Conservation (phyloP, 2,329 filamentous ascomycete genomes). For the Albophoma yamanashiensis region DNA sequence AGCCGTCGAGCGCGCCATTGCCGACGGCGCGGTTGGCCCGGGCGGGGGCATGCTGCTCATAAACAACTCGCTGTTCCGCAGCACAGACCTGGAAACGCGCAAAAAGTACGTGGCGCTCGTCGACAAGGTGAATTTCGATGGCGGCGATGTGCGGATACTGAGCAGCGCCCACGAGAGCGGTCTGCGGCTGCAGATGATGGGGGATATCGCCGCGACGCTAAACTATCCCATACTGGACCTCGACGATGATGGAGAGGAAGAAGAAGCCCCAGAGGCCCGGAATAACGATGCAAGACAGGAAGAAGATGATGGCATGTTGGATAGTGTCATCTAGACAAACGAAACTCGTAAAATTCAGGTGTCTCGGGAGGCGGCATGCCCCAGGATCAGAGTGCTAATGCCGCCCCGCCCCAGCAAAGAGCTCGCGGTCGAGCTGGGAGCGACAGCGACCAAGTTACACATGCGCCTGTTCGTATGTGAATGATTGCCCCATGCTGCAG, state of each 20-base stretch:
- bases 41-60: conserved; percentile 80
- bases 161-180: conserved; percentile 95
- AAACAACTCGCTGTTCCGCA: conserved; percentile 79
- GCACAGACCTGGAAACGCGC: conserved; percentile 64
- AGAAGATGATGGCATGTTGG: conserved; percentile 17
- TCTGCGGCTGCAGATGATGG: conserved; percentile 68
- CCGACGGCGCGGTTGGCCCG: conserved; percentile 77
- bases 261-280: conserved; percentile 8
- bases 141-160: conserved; percentile 79
- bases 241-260: conserved; percentile 54
- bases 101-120: conserved; percentile 78
- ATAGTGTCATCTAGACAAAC: conserved; percentile 20
- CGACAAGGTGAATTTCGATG: conserved; percentile 76
- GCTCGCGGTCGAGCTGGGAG: background rate
- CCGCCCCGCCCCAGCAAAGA: background rate
- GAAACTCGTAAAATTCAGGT: background rate
- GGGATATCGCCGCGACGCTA: conserved; percentile 79
- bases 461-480: background rate
- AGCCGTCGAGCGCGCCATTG: conserved; percentile 73
- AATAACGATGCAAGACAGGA: conserved; percentile 10
- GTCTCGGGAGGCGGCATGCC: background rate
- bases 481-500: background rate
- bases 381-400: background rate
- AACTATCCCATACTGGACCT: conserved; percentile 81
- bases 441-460: background rate